phyloP scores from a whole-genome alignment of 177 flowering plant species.

The Tripterygium wilfordii region DNA sequence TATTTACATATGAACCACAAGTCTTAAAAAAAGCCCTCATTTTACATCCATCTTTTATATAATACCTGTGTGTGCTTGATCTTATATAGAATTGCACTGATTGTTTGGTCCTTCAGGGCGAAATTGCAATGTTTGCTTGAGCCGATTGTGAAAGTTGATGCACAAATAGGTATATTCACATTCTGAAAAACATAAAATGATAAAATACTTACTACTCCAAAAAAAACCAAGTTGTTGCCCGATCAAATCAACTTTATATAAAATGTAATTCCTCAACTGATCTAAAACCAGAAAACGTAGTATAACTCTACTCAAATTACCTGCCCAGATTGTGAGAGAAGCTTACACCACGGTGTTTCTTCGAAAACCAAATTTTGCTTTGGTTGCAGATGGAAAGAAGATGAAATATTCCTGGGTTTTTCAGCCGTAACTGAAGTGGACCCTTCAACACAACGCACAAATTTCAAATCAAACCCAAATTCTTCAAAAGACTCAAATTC shows the following conservation, averaged over 20 bases:
- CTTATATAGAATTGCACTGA: slow-evolving; percentile 49
- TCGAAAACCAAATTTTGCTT: slow-evolving; percentile 36
- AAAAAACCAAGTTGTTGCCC: too few species aligned
- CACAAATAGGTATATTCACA: slow-evolving; percentile 34
- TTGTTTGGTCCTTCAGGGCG: slow-evolving; percentile 41
- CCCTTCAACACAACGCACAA: too few species aligned
- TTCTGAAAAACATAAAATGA: slow-evolving; percentile 39
- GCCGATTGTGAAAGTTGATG: slow-evolving; percentile 53
- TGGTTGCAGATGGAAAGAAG: slow-evolving; percentile 31
- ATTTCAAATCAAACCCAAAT: slow-evolving; percentile 9
- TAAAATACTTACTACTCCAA: too few species aligned
- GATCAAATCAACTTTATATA: too few species aligned
- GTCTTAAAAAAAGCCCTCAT: too few species aligned
- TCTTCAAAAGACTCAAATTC: too few species aligned
- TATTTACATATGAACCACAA: slow-evolving; percentile 28
- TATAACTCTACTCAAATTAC: too few species aligned
- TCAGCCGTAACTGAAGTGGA: slow-evolving; percentile 32
- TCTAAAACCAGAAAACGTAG: too few species aligned
- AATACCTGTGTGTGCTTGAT: slow-evolving; percentile 67
- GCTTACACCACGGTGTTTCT: slow-evolving; percentile 68
- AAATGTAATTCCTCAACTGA: too few species aligned
- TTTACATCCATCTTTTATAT: too few species aligned
- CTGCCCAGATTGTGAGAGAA: slow-evolving; percentile 67
- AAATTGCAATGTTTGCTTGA: slow-evolving; percentile 51
- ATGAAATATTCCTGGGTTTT: slow-evolving; percentile 41